Evolutionary conservation across 129 eudicot genomes (phyloP).

Genomic region (Artemisia annua): DNA sequence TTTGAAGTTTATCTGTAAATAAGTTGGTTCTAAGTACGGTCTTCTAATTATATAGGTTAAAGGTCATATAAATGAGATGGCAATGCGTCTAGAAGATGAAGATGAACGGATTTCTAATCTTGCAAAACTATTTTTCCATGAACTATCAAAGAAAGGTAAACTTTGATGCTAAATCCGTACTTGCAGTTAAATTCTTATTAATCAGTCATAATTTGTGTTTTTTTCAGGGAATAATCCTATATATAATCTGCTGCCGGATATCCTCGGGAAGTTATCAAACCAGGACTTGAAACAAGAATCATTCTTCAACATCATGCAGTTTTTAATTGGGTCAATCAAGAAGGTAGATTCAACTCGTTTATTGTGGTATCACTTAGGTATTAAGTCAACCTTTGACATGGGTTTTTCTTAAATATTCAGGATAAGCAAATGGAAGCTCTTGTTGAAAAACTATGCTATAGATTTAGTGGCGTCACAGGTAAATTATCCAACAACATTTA

Average conservation of each 20-base stretch:
- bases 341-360: constrained; percentile 49
- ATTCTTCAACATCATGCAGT: constrained; percentile 94
- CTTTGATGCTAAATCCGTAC: neutral
- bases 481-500: neutral
- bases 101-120: constrained; percentile 89
- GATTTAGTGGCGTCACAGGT: constrained; percentile 95
- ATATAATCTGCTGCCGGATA: constrained; percentile 92
- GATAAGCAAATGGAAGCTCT: constrained; percentile 99
- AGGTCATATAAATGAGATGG: constrained; percentile 95
- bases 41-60: constrained; percentile 54
- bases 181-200: neutral
- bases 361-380: constrained; percentile 6
- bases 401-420: constrained; percentile 33
- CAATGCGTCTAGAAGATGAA: constrained; percentile 86
- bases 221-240: constrained; percentile 85
- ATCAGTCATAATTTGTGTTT: constrained; percentile 6
- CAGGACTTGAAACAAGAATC: constrained; percentile 71
- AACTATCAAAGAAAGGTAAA: constrained; percentile 89
- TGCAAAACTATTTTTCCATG: constrained; percentile 84
- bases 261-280: constrained; percentile 82
- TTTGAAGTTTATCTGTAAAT: neutral
- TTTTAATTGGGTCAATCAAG: constrained; percentile 90
- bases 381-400: constrained; percentile 1
- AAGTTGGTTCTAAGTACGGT: constrained; percentile 22
- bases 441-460: constrained; percentile 91